A percentile compares a stretch with the other conserved stretches of the same genome.
These are phyloP conservation scores for Aspergillus proliferans DNA, from an alignment of 2,329 filamentous ascomycete species.

Conservation along the genomic window DNA sequence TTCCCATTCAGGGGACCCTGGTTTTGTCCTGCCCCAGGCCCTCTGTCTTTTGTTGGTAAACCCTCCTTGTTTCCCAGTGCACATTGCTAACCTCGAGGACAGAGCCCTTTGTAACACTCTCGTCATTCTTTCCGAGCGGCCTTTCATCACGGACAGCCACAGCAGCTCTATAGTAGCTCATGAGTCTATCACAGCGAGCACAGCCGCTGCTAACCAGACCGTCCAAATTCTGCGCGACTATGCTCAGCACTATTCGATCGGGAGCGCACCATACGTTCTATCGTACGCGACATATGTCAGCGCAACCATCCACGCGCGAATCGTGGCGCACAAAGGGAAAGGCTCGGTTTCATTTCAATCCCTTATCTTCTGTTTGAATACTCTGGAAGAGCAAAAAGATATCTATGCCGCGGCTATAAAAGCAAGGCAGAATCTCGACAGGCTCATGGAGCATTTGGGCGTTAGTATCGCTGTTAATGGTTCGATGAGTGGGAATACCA, in stretches of 20 bases:
- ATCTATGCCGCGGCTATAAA: constrained; percentile 19
- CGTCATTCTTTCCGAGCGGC: constrained; percentile 39
- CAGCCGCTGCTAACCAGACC: constrained; percentile 30
- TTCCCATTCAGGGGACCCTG: constrained; percentile 13
- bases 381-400: constrained; percentile 13
- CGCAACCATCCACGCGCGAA: constrained; percentile 48
- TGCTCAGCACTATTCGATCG: constrained; percentile 35
- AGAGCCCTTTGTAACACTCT: constrained; percentile 35
- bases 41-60: constrained; percentile 14
- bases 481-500: background rate
- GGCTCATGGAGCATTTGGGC: constrained; percentile 13
- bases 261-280: constrained; percentile 41
- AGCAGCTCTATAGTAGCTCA: constrained; percentile 16
- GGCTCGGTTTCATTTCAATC: constrained; percentile 22
- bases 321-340: constrained; percentile 31
- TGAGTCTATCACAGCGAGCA: constrained; percentile 26
- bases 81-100: constrained; percentile 1
- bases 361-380: constrained; percentile 13
- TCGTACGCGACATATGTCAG: constrained; percentile 53
- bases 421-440: constrained; percentile 16
- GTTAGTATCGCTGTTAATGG: constrained; percentile 6
- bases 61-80: background rate
- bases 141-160: constrained; percentile 27
- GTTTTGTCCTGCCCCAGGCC: constrained; percentile 14
- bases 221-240: constrained; percentile 32